Percentiles rank a stretch among this genome's conserved stretches.
These are phyloP conservation scores for Boletus tomentosulus DNA, from an alignment of 768 basidiomycete species.

Conservation along the genomic window DNA sequence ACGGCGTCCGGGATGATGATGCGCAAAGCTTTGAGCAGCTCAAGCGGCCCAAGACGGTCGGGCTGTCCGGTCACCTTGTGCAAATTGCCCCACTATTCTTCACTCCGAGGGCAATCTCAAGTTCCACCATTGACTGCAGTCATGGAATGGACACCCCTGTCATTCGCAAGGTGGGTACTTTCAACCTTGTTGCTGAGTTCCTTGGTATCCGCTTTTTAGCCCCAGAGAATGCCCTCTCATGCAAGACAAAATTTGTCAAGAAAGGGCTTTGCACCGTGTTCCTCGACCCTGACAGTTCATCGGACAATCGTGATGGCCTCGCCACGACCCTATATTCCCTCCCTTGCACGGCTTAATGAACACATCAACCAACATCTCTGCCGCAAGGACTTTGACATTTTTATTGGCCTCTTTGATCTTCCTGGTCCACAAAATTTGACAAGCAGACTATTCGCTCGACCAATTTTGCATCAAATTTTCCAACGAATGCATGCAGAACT, in stretches of 20 bases:
- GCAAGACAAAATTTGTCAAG: conserved; percentile 88
- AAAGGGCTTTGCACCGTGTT: conserved; percentile 98
- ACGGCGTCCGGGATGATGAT: too few species aligned
- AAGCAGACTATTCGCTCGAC: conserved; percentile 85
- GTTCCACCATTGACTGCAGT: conserved; percentile 73
- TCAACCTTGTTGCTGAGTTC: conserved; percentile 82
- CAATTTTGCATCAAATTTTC: conserved; percentile 97
- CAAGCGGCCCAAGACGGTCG: too few species aligned
- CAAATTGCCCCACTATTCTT: conserved; percentile 82
- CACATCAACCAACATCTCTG: conserved; percentile 94
- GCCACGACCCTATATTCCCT: conserved; percentile 90
- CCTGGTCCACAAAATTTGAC: conserved; percentile 91
- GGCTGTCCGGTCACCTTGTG: too few species aligned
- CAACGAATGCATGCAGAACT: conserved; percentile 85
- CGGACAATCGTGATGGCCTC: conserved; percentile 90
- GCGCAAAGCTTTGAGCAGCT: too few species aligned
- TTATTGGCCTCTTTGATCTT: conserved; percentile 91
- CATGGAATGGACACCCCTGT: conserved; percentile 91
- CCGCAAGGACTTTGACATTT: conserved; percentile 86
- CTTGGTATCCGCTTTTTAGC: conserved; percentile 66
- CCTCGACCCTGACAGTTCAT: conserved; percentile 89
- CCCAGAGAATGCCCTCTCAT: conserved; percentile 68
- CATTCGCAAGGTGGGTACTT: conserved; percentile 80
- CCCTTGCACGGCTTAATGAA: conserved; percentile 94
- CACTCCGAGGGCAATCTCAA: conserved; percentile 90